phyloP scores from a whole-genome alignment of 2,329 filamentous ascomycete genomes.

The Phaeosphaeriaceae sp. region DNA sequence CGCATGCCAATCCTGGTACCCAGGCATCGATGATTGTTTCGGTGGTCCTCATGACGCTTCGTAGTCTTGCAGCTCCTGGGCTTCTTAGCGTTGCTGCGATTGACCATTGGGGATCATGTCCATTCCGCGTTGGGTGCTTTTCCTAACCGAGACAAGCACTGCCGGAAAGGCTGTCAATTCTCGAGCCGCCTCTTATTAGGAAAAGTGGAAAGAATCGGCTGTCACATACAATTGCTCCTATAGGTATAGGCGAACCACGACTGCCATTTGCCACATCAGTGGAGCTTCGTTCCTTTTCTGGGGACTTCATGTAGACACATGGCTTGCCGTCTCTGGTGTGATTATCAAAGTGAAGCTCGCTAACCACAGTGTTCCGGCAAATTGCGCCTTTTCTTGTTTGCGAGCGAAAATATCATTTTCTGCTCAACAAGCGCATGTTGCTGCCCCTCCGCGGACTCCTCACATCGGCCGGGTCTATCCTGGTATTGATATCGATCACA shows the following conservation, averaged over 20 bases:
- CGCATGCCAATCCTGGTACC: not conserved
- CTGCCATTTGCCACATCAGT: slow-evolving; percentile 20
- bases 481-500: not conserved
- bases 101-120: not conserved
- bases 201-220: not conserved
- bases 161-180: slow-evolving; percentile 4
- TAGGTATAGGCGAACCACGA: slow-evolving; percentile 19
- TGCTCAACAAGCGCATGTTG: slow-evolving; percentile 1
- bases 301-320: slow-evolving; percentile 13
- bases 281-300: slow-evolving; percentile 7
- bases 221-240: not conserved
- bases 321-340: slow-evolving; percentile 4
- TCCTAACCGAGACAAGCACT: not conserved
- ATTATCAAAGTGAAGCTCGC: slow-evolving; percentile 5
- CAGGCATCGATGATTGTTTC: not conserved
- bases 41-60: not conserved
- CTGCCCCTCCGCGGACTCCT: not conserved
- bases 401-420: not conserved
- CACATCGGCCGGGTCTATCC: not conserved
- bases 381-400: not conserved
- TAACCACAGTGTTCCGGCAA: slow-evolving; percentile 1
- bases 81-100: not conserved
- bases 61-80: not conserved
- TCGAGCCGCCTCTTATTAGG: not conserved
- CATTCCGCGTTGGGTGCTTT: not conserved